Evolutionary conservation across 768 basidiomycete genomes (phyloP).

Genomic region (Nidula microcarpa): DNA sequence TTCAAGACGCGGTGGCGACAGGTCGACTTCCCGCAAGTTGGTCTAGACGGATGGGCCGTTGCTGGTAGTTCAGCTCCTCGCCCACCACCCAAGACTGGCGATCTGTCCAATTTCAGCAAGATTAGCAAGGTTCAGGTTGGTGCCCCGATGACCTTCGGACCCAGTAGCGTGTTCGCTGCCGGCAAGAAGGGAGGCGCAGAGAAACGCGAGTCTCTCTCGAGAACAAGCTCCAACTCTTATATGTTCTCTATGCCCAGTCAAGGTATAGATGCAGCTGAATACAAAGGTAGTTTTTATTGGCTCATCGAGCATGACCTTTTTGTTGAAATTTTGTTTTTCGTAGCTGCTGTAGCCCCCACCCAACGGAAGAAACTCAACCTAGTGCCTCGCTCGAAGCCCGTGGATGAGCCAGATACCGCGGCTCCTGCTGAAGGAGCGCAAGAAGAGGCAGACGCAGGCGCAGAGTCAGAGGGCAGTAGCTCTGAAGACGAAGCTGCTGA

Average conservation of each 20-base stretch:
- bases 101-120: slow-evolving; percentile 86
- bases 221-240: slow-evolving; percentile 76
- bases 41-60: slow-evolving; percentile 88
- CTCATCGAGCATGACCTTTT: slow-evolving; percentile 22
- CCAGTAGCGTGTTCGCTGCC: slow-evolving; percentile 79
- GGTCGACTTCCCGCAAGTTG: slow-evolving; percentile 47
- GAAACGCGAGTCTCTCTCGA: slow-evolving; percentile 73
- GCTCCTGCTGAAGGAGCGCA: slow-evolving; percentile 46
- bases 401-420: slow-evolving; percentile 37
- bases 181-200: slow-evolving; percentile 56
- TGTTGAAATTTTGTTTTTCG: slow-evolving; percentile 4
- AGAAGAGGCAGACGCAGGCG: slow-evolving; percentile 28
- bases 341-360: slow-evolving; percentile 41
- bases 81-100: slow-evolving; percentile 75
- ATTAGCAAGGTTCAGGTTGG: slow-evolving; percentile 61
- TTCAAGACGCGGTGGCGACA: slow-evolving; percentile 79
- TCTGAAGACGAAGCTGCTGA: slow-evolving; percentile 33
- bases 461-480: slow-evolving; percentile 50
- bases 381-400: slow-evolving; percentile 69
- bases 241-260: slow-evolving; percentile 87
- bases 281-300: slow-evolving; percentile 41
- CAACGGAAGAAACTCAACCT: slow-evolving; percentile 74
- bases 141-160: slow-evolving; percentile 81
- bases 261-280: slow-evolving; percentile 54
- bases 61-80: slow-evolving; percentile 50